These are phyloP conservation scores for Eucalyptus regnans DNA, from an alignment of 345 rosid species.

Conservation along the genomic window DNA sequence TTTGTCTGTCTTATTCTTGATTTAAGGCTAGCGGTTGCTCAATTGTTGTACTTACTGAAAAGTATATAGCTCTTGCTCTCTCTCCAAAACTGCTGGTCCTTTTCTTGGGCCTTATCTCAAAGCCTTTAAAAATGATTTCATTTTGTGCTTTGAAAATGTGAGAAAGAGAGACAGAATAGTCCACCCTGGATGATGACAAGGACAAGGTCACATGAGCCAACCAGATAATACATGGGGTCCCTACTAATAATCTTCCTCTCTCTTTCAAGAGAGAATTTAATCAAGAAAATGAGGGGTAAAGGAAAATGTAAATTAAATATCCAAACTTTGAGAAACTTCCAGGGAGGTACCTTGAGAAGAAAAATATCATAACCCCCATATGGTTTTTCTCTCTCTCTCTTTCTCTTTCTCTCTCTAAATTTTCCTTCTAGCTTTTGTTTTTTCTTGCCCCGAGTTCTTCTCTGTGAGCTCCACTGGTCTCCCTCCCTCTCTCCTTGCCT, in stretches of 20 bases:
- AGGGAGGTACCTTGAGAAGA: not conserved
- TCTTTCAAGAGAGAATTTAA: not conserved
- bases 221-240: conserved; percentile 38
- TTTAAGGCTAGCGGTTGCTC: not conserved
- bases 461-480: not conserved
- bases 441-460: not conserved
- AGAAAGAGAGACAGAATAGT: not conserved
- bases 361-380: not conserved
- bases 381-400: not conserved
- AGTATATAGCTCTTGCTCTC: not conserved
- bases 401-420: not conserved
- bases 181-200: conserved; percentile 4
- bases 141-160: not conserved
- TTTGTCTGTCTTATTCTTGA: not conserved
- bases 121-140: not conserved
- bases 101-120: not conserved
- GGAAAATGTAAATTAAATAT: not conserved
- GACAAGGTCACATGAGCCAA: conserved; percentile 54
- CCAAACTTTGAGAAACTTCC: conserved; percentile 17
- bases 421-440: not conserved
- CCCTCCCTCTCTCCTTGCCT: not conserved
- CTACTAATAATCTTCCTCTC: conserved; percentile 2
- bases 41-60: not conserved
- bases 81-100: not conserved
- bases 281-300: not conserved